These are phyloP conservation scores for Populus euphratica DNA, from an alignment of 345 rosid species.

Conservation along the genomic window DNA sequence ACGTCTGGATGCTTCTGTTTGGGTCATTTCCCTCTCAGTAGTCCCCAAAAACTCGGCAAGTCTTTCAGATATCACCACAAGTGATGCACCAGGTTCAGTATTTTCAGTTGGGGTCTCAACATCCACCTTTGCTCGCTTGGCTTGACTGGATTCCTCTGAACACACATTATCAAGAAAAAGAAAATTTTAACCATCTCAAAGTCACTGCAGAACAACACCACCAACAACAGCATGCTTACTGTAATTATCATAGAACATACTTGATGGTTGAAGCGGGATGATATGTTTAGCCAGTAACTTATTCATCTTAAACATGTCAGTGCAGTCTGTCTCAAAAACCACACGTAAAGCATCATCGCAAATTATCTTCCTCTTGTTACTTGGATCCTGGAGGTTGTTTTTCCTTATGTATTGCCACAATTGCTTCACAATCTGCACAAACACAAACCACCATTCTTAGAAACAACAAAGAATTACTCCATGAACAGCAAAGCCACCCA, in stretches of 20 bases:
- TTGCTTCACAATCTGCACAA: constrained; percentile 81
- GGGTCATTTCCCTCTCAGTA: constrained; percentile 62
- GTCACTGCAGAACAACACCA: neutral
- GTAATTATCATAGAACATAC: constrained; percentile 37
- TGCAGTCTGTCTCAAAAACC: constrained; percentile 93
- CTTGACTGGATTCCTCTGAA: constrained; percentile 73
- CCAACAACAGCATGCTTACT: neutral
- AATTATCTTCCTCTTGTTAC: constrained; percentile 94
- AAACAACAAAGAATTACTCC: neutral
- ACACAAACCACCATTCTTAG: constrained; percentile 15
- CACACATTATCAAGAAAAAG: constrained; percentile 8
- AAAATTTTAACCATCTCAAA: constrained; percentile 12
- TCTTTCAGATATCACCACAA: constrained; percentile 61
- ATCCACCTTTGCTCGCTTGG: constrained; percentile 63
- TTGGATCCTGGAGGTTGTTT: constrained; percentile 95
- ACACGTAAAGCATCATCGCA: constrained; percentile 87
- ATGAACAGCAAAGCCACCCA: neutral
- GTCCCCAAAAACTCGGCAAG: constrained; percentile 76
- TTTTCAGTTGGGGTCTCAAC: constrained; percentile 47
- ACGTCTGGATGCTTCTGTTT: constrained; percentile 44
- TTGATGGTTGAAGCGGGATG: constrained; percentile 71
- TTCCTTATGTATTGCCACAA: constrained; percentile 97
- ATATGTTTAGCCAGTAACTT: constrained; percentile 92
- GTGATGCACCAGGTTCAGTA: constrained; percentile 40
- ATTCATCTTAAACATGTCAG: constrained; percentile 99